phyloP scores from a whole-genome alignment of 768 basidiomycete genomes.

The Agrocybe chaxingu region DNA sequence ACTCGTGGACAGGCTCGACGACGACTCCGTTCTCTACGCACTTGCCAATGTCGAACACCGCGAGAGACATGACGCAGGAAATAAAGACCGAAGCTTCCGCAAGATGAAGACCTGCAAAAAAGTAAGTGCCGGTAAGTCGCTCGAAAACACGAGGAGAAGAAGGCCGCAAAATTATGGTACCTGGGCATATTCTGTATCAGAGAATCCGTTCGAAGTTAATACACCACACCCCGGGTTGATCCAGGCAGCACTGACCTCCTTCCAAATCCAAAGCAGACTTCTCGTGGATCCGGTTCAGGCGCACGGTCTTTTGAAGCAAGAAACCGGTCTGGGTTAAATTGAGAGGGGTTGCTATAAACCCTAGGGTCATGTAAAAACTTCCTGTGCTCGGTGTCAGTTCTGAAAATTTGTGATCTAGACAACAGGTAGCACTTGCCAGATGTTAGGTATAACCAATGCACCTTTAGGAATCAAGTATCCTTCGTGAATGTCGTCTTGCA shows the following conservation, averaged over 20 bases:
- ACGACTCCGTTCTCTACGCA: conserved; percentile 39
- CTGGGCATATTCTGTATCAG: conserved; percentile 42
- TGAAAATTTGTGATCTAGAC: neutral
- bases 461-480: conserved; percentile 64
- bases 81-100: conserved; percentile 55
- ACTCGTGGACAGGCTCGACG: conserved; percentile 52
- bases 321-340: conserved; percentile 62
- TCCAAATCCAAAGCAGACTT: conserved; percentile 68
- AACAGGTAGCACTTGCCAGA: conserved; percentile 32
- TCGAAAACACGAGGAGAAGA: conserved; percentile 2
- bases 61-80: conserved; percentile 47
- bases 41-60: conserved; percentile 51
- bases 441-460: conserved; percentile 47
- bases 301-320: conserved; percentile 37
- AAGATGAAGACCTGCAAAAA: conserved; percentile 41
- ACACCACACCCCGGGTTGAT: conserved; percentile 1
- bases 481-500: conserved; percentile 59
- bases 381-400: conserved; percentile 24
- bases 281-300: conserved; percentile 55
- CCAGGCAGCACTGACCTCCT: conserved; percentile 41
- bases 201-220: conserved; percentile 3
- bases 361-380: conserved; percentile 52
- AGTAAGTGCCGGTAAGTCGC: conserved; percentile 1
- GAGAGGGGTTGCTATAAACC: conserved; percentile 49
- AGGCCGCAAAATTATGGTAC: conserved; percentile 21